Conservation (phyloP, 2,329 filamentous ascomycete genomes). For the Celoporthe dispersa region DNA sequence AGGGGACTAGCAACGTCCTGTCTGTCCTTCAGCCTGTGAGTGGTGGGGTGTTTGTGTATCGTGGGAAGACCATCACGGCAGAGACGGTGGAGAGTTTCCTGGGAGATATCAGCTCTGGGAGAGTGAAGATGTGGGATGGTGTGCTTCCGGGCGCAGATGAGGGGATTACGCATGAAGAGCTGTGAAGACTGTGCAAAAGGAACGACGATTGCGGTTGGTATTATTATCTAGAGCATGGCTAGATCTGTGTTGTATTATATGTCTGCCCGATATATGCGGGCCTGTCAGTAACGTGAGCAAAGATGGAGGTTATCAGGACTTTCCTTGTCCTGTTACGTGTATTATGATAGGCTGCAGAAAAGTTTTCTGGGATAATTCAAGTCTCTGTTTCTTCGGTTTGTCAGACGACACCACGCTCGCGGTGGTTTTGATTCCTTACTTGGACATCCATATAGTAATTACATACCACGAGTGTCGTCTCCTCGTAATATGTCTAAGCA, state of each 20-base stretch:
- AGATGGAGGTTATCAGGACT: background rate
- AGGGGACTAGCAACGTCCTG: slow-evolving; percentile 39
- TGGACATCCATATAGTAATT: background rate
- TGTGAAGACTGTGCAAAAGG: slow-evolving; percentile 1
- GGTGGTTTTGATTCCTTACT: background rate
- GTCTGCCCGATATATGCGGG: too few relatives aligned
- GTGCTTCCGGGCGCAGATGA: background rate
- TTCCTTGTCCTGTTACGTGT: too few relatives aligned
- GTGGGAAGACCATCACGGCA: slow-evolving; percentile 37
- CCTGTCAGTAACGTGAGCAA: background rate
- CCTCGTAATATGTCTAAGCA: background rate
- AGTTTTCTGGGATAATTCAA: background rate
- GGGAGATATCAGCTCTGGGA: slow-evolving; percentile 48
- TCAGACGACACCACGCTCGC: background rate
- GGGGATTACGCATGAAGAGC: slow-evolving; percentile 31
- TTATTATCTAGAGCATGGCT: too few relatives aligned
- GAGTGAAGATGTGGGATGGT: slow-evolving; percentile 43
- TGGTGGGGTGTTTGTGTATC: slow-evolving; percentile 49
- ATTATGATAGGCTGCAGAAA: background rate
- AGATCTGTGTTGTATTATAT: too few relatives aligned
- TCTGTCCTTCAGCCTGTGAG: slow-evolving; percentile 50
- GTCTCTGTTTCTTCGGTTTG: background rate
- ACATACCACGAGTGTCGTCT: background rate
- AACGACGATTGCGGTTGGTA: background rate
- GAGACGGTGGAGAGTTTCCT: slow-evolving; percentile 48